A percentile compares a stretch with the other conserved stretches of the same genome.
phyloP scores from a whole-genome alignment of 176 grass and related monocot genomes.

The Oryza longistaminata region DNA sequence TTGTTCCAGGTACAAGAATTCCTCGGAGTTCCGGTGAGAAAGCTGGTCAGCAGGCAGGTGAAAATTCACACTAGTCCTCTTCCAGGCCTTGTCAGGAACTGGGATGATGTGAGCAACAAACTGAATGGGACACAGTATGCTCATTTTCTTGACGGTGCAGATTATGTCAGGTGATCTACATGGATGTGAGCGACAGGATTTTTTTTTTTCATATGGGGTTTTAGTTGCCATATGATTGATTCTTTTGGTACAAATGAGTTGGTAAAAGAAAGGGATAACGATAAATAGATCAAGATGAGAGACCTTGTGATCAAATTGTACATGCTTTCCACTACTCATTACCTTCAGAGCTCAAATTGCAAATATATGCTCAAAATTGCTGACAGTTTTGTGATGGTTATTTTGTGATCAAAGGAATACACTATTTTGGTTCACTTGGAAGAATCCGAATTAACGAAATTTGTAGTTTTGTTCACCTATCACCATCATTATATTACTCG shows the following conservation, averaged over 20 bases:
- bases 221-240: conserved; percentile 18
- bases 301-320: not conserved
- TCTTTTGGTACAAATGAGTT: conserved; percentile 36
- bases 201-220: not conserved
- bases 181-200: not conserved
- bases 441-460: not conserved
- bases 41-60: conserved; percentile 78
- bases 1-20: conserved; percentile 67
- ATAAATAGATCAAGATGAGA: not conserved
- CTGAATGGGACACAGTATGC: conserved; percentile 68
- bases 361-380: not conserved
- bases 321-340: not conserved
- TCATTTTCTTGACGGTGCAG: conserved; percentile 65
- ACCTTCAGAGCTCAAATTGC: not conserved
- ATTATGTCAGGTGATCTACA: conserved; percentile 43
- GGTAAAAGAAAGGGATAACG: not conserved
- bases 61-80: conserved; percentile 83
- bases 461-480: not conserved
- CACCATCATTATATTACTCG: too few relatives aligned
- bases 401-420: not conserved
- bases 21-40: conserved; percentile 58
- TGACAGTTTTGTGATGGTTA: not conserved
- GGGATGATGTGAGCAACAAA: conserved; percentile 70
- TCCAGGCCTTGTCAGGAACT: conserved; percentile 64
- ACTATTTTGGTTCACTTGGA: not conserved